phyloP scores from a whole-genome alignment of 208 protist species.

The Plasmodiophora brassicae region DNA sequence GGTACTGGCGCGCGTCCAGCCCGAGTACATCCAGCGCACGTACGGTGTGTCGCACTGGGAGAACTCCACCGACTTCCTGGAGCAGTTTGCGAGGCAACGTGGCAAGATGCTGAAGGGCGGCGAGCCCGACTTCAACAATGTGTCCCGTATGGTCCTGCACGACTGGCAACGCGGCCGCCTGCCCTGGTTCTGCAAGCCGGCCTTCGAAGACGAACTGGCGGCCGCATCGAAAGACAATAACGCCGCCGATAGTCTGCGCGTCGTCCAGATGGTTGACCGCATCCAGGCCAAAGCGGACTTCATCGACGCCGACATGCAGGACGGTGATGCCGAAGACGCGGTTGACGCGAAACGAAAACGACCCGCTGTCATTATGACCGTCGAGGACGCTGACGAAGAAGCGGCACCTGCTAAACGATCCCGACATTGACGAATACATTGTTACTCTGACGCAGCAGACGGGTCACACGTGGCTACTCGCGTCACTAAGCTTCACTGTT shows the following conservation, averaged over 20 bases:
- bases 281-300: background rate
- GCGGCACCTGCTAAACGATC: no score
- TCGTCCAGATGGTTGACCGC: background rate
- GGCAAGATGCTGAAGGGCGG: conserved; percentile 38
- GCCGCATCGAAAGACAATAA: background rate
- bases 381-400: no score
- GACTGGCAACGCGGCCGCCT: conserved; percentile 32
- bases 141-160: background rate
- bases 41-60: conserved; percentile 80
- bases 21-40: conserved; percentile 84
- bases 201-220: conserved; percentile 32
- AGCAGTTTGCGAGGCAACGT: conserved; percentile 76
- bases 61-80: conserved; percentile 89
- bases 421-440: no score
- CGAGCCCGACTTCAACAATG: conserved; percentile 43
- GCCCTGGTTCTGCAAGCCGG: conserved; percentile 1
- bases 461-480: no score
- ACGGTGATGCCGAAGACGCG: no score
- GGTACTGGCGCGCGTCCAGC: conserved; percentile 87
- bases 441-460: no score
- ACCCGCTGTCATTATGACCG: no score
- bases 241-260: background rate
- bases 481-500: no score
- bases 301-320: background rate
- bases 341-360: no score